Evolutionary conservation across 2,329 filamentous ascomycete genomes (phyloP).

Genomic region (Phaeoacremonium minimum): DNA sequence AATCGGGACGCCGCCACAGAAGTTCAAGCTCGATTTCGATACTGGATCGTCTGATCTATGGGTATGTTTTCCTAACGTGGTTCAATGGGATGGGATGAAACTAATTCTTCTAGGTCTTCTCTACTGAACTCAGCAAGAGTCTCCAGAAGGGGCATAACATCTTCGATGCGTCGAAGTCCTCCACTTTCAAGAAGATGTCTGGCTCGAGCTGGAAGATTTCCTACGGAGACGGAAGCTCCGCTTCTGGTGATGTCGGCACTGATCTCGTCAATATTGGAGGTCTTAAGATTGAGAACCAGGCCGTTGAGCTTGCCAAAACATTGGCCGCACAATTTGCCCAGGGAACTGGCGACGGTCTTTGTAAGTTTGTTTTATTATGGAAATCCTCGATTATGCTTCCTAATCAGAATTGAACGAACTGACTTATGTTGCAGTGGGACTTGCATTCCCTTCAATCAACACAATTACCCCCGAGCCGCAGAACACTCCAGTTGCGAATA

Average conservation of each 20-base stretch:
- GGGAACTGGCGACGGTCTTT: slow-evolving; percentile 57
- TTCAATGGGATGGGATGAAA: too few species aligned
- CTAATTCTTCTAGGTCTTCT: slow-evolving; percentile 42
- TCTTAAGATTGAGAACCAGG: slow-evolving; percentile 55
- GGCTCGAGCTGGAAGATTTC: slow-evolving; percentile 59
- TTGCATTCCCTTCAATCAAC: slow-evolving; percentile 63
- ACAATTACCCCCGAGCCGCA: slow-evolving; percentile 51
- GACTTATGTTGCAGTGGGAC: too few species aligned
- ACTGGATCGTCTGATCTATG: slow-evolving; percentile 68
- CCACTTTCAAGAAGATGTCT: slow-evolving; percentile 46
- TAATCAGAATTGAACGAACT: too few species aligned
- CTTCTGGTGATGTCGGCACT: slow-evolving; percentile 60
- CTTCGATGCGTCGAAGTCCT: slow-evolving; percentile 58
- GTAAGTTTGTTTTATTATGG: too few species aligned
- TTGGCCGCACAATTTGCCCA: slow-evolving; percentile 55
- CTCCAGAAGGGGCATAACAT: slow-evolving; percentile 41
- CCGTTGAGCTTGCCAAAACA: slow-evolving; percentile 58
- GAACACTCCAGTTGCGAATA: slow-evolving; percentile 63
- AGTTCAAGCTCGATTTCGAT: slow-evolving; percentile 61
- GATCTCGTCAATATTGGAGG: slow-evolving; percentile 61
- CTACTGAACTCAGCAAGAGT: slow-evolving; percentile 37
- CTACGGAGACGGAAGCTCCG: slow-evolving; percentile 65
- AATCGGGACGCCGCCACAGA: slow-evolving; percentile 64
- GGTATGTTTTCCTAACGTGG: slow-evolving; percentile 43
- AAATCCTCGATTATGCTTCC: too few species aligned